Base-by-base conservation (phyloP, 1,284 basidiomycete species). In the Leccinum pachyderme region DNA sequence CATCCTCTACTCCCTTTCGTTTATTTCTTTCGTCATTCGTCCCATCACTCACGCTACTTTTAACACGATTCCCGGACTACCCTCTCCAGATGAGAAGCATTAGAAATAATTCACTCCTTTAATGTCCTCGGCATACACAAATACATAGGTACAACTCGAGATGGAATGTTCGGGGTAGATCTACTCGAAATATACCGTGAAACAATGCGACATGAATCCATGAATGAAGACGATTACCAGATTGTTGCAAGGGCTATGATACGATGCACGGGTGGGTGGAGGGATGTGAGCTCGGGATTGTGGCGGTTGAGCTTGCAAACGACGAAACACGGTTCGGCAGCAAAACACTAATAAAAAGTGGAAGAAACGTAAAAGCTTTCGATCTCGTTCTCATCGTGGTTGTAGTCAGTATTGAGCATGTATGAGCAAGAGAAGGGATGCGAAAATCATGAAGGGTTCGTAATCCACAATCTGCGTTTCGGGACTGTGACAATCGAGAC, bases 401-500 rank as follows among this genome's bases (percentile, higher is more conserved):
- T 52, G 47, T 49, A 41, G 62, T 66, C 66, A 68, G 66, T 65
- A 70, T 53, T 13, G 54, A 60, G 51, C 47, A 49, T 47, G 50
- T 54, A 51, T 49, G 37, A 61, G 31, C 12, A 37, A 15, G 45
- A 28, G 22, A 51, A 15, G 28, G 49, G 41, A 56, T 18, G 43
- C 25, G n/a, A 24, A 22, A 51, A 60, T 71, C 61, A 64, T 61
- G 75, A 77, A 5, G 87, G 87, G 67, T 91, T 91, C 52, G 81
- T 78, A 49, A 91, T 79, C 77, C 82, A 83, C 54, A 91, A 72
- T 63, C 81, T 83, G 60, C 87, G 85, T 66, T 81, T 85, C 28
- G 89, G 89, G 35, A 90, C 83, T 13, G 89, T 91, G 58, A 91
- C 81, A 64, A 91, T 89, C 25, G 86, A 87, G 29, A 91, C 87